Conservation (phyloP, 2,329 filamentous ascomycete genomes). For the Trichoderma endophyticum region DNA sequence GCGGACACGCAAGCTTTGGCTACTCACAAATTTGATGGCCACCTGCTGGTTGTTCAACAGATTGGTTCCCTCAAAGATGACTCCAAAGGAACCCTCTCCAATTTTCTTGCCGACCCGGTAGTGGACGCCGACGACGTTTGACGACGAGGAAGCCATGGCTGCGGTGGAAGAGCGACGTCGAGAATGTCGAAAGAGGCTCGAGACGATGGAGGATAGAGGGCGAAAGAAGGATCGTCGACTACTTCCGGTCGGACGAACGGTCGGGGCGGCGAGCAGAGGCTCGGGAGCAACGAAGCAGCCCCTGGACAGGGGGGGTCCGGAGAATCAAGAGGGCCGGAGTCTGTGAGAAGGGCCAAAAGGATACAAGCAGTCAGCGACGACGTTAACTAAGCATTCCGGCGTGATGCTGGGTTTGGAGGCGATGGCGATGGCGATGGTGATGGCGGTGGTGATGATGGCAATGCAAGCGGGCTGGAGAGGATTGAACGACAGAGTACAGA, state of each 20-base stretch:
- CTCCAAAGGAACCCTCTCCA: constrained; percentile 96
- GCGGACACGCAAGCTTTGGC: background rate
- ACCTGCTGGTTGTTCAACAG: constrained; percentile 98
- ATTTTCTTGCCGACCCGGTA: constrained; percentile 99
- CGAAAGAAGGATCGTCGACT: constrained; percentile 13
- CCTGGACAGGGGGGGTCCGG: constrained; percentile 15
- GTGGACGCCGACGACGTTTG: constrained; percentile 97
- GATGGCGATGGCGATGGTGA: background rate
- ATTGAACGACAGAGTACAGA: constrained; percentile 1
- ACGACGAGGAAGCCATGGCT: constrained; percentile 81
- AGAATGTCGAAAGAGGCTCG: constrained; percentile 2
- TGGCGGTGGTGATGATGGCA: background rate
- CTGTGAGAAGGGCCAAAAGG: constrained; percentile 19
- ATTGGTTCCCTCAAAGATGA: constrained; percentile 98
- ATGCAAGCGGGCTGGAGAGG: background rate
- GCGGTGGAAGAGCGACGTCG: constrained; percentile 20
- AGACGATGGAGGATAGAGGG: constrained; percentile 14
- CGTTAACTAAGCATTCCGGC: constrained; percentile 24
- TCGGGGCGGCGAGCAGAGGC: constrained; percentile 18
- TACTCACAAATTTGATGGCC: constrained; percentile 95
- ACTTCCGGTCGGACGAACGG: constrained; percentile 16
- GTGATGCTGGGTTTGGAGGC: constrained; percentile 6
- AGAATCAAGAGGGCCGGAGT: constrained; percentile 20
- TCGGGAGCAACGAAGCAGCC: constrained; percentile 23
- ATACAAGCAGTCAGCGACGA: constrained; percentile 24